Evolutionary conservation across 148 eudicot species (phyloP).

Genomic region (Pharnaceum exiguum): DNA sequence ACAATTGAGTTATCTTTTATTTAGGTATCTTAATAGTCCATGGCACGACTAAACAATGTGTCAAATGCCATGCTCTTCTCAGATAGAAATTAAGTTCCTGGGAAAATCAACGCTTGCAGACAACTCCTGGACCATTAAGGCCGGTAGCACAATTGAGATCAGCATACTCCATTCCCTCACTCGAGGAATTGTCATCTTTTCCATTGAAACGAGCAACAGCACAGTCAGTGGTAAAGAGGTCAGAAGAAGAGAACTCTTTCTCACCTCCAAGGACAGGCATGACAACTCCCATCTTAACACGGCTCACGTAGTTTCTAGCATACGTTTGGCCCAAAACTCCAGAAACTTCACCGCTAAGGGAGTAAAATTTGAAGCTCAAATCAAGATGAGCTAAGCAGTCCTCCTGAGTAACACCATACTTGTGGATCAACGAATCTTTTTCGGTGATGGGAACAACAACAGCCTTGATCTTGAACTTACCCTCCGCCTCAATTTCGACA

Average conservation of each 20-base stretch:
- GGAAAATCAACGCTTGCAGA: conserved; percentile 37
- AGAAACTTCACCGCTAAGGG: conserved; percentile 49
- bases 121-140: conserved; percentile 31
- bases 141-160: conserved; percentile 40
- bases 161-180: conserved; percentile 15
- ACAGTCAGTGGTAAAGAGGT: conserved; percentile 61
- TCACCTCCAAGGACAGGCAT: conserved; percentile 77
- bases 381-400: conserved; percentile 88
- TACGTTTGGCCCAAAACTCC: conserved; percentile 87
- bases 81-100: not conserved
- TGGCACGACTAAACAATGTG: too few species aligned
- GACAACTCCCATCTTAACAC: conserved; percentile 56
- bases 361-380: conserved; percentile 60
- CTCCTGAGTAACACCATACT: conserved; percentile 53
- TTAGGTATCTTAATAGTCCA: too few species aligned
- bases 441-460: conserved; percentile 59
- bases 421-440: conserved; percentile 50
- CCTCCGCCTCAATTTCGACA: conserved; percentile 52
- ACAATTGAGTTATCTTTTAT: too few species aligned
- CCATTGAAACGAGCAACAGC: conserved; percentile 33
- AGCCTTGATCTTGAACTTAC: conserved; percentile 62
- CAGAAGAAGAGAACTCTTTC: conserved; percentile 48
- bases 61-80: too few species aligned
- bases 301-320: conserved; percentile 48
- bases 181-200: conserved; percentile 2